phyloP scores from a whole-genome alignment of 2,329 filamentous ascomycete species.

The Xylaria multiplex region DNA sequence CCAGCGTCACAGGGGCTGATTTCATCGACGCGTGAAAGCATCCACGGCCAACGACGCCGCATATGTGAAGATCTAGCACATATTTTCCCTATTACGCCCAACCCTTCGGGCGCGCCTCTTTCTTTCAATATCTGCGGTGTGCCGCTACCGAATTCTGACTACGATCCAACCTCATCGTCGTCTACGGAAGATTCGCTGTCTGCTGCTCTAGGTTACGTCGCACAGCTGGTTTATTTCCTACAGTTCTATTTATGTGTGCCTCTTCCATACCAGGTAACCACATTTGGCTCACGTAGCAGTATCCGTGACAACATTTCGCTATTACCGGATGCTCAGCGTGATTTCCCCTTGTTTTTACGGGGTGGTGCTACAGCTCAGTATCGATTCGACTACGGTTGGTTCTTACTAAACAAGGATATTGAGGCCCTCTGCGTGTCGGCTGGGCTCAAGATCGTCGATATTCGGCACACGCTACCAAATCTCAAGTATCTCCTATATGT shows the following conservation, averaged over 20 bases:
- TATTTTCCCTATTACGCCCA: slow-evolving; percentile 83
- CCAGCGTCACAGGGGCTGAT: slow-evolving; percentile 65
- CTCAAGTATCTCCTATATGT: slow-evolving; percentile 93
- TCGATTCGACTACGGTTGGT: slow-evolving; percentile 95
- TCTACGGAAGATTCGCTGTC: slow-evolving; percentile 77
- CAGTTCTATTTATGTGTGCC: slow-evolving; percentile 84
- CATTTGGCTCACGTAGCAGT: slow-evolving; percentile 75
- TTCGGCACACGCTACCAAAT: slow-evolving; percentile 91
- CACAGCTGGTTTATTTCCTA: slow-evolving; percentile 77
- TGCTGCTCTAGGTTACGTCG: slow-evolving; percentile 82
- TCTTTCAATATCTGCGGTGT: slow-evolving; percentile 86
- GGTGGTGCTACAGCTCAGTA: slow-evolving; percentile 77
- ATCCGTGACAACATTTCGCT: slow-evolving; percentile 72
- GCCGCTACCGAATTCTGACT: slow-evolving; percentile 81
- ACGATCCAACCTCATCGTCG: slow-evolving; percentile 61
- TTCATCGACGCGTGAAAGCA: slow-evolving; percentile 68
- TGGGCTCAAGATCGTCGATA: slow-evolving; percentile 83
- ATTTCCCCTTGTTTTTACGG: slow-evolving; percentile 81
- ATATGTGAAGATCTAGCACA: slow-evolving; percentile 83
- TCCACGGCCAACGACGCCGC: slow-evolving; percentile 86
- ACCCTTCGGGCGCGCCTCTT: slow-evolving; percentile 66
- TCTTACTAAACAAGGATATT: slow-evolving; percentile 95
- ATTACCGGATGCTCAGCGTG: slow-evolving; percentile 60
- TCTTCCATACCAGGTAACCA: slow-evolving; percentile 81
- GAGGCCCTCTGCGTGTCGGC: slow-evolving; percentile 74